Evolutionary conservation across 495 filamentous ascomycete species (phyloP).

Genomic region (Aspergillus carlsbadensis): DNA sequence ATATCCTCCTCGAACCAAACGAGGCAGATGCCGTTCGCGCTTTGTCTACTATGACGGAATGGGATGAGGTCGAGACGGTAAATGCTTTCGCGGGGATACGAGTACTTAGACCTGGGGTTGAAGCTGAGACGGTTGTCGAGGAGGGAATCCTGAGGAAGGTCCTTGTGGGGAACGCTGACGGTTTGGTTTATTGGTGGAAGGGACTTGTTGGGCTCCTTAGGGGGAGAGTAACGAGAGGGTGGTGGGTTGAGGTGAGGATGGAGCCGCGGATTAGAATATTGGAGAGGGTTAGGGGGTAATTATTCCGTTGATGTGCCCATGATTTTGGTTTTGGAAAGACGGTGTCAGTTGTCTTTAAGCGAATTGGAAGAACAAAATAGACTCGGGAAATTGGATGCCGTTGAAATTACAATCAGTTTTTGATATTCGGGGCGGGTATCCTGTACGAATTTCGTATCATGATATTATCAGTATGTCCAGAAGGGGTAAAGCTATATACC

Average conservation of each 20-base stretch:
- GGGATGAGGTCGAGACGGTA: constrained; percentile 69
- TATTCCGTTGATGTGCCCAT: neutral
- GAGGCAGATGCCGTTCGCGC: constrained; percentile 45
- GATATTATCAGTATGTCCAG: too few relatives aligned
- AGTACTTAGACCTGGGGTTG: constrained; percentile 55
- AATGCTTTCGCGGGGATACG: constrained; percentile 70
- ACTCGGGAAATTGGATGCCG: too few relatives aligned
- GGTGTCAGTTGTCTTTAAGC: too few relatives aligned
- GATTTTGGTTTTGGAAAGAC: neutral
- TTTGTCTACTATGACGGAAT: constrained; percentile 45
- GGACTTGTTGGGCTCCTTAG: constrained; percentile 22
- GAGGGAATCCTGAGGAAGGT: constrained; percentile 25
- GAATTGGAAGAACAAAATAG: too few relatives aligned
- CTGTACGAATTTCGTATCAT: too few relatives aligned
- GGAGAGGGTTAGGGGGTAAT: constrained; percentile 15
- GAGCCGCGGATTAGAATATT: constrained; percentile 39
- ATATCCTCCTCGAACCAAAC: constrained; percentile 66
- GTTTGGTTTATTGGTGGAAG: constrained; percentile 20
- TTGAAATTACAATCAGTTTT: too few relatives aligned
- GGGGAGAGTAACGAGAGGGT: constrained; percentile 30
- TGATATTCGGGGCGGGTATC: too few relatives aligned
- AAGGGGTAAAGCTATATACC: too few relatives aligned
- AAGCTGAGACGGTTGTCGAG: constrained; percentile 31
- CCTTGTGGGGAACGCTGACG: constrained; percentile 11
- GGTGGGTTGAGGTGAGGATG: constrained; percentile 46